phyloP scores from a whole-genome alignment of 768 basidiomycete species.

The Xerocomellus intermedius region DNA sequence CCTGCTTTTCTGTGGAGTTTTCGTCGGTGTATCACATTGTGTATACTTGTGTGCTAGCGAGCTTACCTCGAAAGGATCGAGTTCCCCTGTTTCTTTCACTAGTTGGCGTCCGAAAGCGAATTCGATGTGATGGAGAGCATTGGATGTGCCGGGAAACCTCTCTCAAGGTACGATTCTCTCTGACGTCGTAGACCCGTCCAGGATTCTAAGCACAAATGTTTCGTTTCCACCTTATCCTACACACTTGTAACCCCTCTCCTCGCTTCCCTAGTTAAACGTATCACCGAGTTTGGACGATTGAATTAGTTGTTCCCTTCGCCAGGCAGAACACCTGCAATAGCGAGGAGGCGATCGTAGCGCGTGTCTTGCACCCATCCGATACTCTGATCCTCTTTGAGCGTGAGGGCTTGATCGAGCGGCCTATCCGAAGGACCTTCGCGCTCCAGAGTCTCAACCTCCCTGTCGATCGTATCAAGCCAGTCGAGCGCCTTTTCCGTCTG shows the following conservation, averaged over 20 bases:
- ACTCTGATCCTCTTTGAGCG: constrained; percentile 46
- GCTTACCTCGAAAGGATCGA: too few relatives aligned
- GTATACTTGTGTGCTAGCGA: too few relatives aligned
- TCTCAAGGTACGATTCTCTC: too few relatives aligned
- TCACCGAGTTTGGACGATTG: not conserved
- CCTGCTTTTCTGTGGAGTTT: too few relatives aligned
- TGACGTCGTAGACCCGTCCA: too few relatives aligned
- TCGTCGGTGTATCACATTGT: too few relatives aligned
- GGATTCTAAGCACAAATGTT: not conserved
- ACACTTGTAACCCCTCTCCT: too few relatives aligned
- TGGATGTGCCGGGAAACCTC: too few relatives aligned
- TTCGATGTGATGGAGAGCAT: too few relatives aligned
- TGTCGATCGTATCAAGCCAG: constrained; percentile 55
- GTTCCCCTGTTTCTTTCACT: too few relatives aligned
- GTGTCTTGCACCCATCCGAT: constrained; percentile 56
- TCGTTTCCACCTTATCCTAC: not conserved
- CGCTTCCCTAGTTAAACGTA: not conserved
- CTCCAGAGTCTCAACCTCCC: constrained; percentile 43
- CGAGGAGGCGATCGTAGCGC: constrained; percentile 43
- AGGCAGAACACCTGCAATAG: constrained; percentile 39
- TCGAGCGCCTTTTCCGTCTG: constrained; percentile 50
- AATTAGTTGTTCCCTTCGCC: constrained; percentile 10
- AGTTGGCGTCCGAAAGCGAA: too few relatives aligned
- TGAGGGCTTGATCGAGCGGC: constrained; percentile 42
- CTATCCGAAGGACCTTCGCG: constrained; percentile 25